phyloP scores from a whole-genome alignment of 768 basidiomycete genomes.

The Psilocybe sp. region DNA sequence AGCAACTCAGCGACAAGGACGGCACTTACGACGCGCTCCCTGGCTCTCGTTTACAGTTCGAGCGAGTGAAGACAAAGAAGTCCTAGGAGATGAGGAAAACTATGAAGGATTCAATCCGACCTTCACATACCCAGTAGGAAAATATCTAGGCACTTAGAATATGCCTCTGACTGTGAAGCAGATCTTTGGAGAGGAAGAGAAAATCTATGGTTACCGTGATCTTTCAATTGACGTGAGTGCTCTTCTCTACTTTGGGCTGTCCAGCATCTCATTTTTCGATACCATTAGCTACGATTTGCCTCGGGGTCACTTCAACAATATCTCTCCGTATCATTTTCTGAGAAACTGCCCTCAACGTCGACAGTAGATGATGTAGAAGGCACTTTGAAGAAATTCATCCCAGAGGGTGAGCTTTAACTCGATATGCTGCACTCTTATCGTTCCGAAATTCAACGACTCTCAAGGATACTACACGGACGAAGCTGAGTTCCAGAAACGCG shows the following conservation, averaged over 20 bases:
- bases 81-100: constrained; percentile 52
- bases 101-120: constrained; percentile 75
- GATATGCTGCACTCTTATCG: background rate
- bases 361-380: constrained; percentile 88
- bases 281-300: constrained; percentile 69
- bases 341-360: constrained; percentile 59
- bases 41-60: constrained; percentile 47
- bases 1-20: background rate
- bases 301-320: constrained; percentile 84
- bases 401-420: constrained; percentile 48
- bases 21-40: background rate
- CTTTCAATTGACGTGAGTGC: constrained; percentile 75
- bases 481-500: constrained; percentile 60
- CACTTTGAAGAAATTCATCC: constrained; percentile 72
- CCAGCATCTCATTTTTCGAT: background rate
- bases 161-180: constrained; percentile 22
- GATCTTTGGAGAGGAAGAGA: constrained; percentile 97
- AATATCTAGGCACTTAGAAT: background rate
- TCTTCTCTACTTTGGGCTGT: background rate
- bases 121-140: constrained; percentile 90
- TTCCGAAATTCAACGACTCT: background rate
- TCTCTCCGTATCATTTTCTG: constrained; percentile 64
- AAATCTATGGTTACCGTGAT: constrained; percentile 90
- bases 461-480: constrained; percentile 74
- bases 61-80: constrained; percentile 61